phyloP scores from a whole-genome alignment of 1,284 basidiomycete species.

The Rhizopogon hawkerae region DNA sequence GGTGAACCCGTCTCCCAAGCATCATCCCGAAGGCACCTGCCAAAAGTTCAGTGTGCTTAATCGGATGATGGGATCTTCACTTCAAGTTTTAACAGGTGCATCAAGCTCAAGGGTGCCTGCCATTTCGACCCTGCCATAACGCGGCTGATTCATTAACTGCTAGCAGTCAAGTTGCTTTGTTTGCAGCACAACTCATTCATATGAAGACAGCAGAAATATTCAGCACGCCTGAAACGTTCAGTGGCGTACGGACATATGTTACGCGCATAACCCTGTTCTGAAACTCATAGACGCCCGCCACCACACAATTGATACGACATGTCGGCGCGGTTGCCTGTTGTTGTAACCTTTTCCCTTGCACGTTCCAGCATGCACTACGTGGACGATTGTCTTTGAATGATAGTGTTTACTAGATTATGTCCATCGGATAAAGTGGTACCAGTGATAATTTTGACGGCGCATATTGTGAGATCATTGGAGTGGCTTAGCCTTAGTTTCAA shows the following conservation, averaged over 20 bases:
- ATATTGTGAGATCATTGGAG: too few relatives aligned
- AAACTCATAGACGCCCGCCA: not conserved
- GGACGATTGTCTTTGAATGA: not conserved
- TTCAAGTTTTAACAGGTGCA: not conserved
- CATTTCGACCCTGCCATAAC: not conserved
- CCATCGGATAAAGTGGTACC: too few relatives aligned
- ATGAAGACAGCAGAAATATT: too few relatives aligned
- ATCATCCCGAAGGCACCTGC: too few relatives aligned
- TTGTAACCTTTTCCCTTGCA: not conserved
- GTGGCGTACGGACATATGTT: not conserved
- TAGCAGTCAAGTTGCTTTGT: not conserved
- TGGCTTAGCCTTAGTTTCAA: too few relatives aligned
- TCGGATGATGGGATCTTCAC: not conserved
- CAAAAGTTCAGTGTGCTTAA: too few relatives aligned
- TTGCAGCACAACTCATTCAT: not conserved
- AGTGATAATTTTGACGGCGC: too few relatives aligned
- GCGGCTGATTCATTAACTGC: not conserved
- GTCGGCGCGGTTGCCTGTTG: not conserved
- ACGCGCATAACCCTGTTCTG: not conserved
- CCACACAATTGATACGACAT: not conserved
- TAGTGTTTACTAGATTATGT: not conserved
- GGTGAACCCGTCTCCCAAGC: too few relatives aligned
- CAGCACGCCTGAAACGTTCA: not conserved
- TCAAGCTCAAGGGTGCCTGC: not conserved
- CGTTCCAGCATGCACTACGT: not conserved